phyloP scores from a whole-genome alignment of 129 eudicot species.

The Kitagawia praeruptora region DNA sequence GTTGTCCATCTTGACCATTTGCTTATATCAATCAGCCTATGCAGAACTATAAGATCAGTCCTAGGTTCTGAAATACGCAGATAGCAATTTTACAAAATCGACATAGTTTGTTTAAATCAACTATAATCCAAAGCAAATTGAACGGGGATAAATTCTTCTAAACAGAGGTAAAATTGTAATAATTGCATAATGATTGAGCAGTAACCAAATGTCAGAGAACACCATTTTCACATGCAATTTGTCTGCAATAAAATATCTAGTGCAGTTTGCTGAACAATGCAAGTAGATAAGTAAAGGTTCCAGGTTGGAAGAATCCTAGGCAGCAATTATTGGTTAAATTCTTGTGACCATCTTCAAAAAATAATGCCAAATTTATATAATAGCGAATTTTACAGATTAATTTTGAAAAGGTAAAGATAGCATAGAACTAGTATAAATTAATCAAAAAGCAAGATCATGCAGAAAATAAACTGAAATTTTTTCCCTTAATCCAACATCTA shows the following conservation, averaged over 20 bases:
- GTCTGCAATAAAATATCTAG: neutral
- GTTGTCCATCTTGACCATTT: conserved; percentile 1
- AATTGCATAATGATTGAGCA: neutral
- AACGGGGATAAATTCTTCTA: neutral
- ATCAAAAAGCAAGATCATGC: too few species aligned
- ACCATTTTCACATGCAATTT: neutral
- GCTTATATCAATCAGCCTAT: neutral
- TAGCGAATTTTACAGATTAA: neutral
- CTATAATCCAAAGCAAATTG: neutral
- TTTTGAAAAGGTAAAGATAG: neutral
- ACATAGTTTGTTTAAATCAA: neutral
- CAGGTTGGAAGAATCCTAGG: conserved; percentile 8
- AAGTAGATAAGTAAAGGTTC: neutral
- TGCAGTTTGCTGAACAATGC: neutral
- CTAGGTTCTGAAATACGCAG: neutral
- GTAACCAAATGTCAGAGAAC: neutral
- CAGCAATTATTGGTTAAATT: neutral
- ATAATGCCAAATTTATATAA: neutral
- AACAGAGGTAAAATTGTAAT: neutral
- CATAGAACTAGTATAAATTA: too few species aligned
- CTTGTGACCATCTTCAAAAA: neutral
- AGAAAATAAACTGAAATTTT: too few species aligned
- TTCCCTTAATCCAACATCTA: too few species aligned
- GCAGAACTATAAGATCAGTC: conserved; percentile 4
- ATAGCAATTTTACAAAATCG: neutral